A percentile compares a stretch with the other conserved stretches of the same genome.
Evolutionary conservation across 2,329 filamentous ascomycete species (phyloP).

Genomic region (Fusarium domesticum): DNA sequence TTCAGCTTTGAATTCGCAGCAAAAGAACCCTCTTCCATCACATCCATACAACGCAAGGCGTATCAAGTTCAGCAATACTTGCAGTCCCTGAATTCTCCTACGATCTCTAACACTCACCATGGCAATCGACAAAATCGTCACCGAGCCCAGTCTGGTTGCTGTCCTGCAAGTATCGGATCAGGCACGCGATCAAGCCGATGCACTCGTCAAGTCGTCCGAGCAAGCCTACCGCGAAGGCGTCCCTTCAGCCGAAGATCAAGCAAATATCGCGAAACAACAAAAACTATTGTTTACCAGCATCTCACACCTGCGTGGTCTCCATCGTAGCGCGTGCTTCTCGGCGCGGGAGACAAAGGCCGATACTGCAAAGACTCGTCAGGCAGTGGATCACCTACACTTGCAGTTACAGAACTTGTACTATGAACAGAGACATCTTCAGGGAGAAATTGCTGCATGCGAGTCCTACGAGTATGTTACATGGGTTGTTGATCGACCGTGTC

Average conservation of each 20-base stretch:
- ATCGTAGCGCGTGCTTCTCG: conserved; percentile 75
- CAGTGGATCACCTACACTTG: conserved; percentile 87
- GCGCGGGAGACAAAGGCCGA: conserved; percentile 81
- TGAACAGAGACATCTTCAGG: conserved; percentile 85
- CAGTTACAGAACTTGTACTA: conserved; percentile 96
- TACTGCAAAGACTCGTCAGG: conserved; percentile 83
- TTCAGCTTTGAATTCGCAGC: too few relatives aligned
- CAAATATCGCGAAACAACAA: conserved; percentile 69
- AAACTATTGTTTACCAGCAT: conserved; percentile 77
- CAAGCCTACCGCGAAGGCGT: conserved; percentile 42
- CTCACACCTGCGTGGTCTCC: conserved; percentile 75
- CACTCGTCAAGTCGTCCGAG: conserved; percentile 55
- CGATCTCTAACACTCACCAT: conserved; percentile 22
- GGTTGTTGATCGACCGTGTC: too few relatives aligned
- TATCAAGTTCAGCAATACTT: too few relatives aligned
- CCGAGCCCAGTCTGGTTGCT: conserved; percentile 54
- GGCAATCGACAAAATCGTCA: conserved; percentile 41
- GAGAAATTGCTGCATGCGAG: conserved; percentile 87
- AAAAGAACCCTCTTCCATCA: too few relatives aligned
- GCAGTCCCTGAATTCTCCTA: background rate
- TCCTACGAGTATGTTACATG: conserved; percentile 72
- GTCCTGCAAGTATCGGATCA: conserved; percentile 71
- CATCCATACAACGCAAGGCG: background rate
- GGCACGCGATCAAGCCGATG: conserved; percentile 68
- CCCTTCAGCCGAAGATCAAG: conserved; percentile 47